Percentiles rank a stretch among this genome's conserved stretches.
Evolutionary conservation across 306 rosid species (phyloP).

Genomic region (Geum urbanum): DNA sequence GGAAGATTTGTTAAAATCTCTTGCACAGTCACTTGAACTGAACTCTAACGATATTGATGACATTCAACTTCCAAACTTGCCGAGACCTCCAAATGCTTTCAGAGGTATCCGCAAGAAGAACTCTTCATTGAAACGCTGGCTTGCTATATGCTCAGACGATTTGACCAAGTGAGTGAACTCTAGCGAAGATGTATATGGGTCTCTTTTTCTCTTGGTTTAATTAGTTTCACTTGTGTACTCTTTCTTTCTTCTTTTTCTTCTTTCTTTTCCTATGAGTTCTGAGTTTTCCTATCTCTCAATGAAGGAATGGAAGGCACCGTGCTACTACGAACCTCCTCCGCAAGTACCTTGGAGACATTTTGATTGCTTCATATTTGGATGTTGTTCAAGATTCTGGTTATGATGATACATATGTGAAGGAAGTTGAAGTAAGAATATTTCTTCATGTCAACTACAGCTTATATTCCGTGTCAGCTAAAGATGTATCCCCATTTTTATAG

Average conservation of each 20-base stretch:
- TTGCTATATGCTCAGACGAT: slow-evolving; percentile 79
- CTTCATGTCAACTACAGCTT: not conserved
- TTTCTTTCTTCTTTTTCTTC: not conserved
- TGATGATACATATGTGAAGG: slow-evolving; percentile 66
- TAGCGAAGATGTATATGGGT: not conserved
- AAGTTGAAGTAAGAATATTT: slow-evolving; percentile 69
- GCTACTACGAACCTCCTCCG: slow-evolving; percentile 67
- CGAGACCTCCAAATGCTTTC: slow-evolving; percentile 71
- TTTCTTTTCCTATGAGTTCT: not conserved
- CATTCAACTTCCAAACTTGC: slow-evolving; percentile 66
- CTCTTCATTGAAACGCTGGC: slow-evolving; percentile 94
- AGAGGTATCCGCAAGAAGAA: slow-evolving; percentile 85
- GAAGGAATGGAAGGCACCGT: slow-evolving; percentile 67
- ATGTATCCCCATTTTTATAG: not conserved
- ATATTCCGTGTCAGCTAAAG: not conserved
- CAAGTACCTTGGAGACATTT: slow-evolving; percentile 87
- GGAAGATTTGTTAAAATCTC: slow-evolving; percentile 58
- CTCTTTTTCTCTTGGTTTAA: not conserved
- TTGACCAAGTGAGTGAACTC: slow-evolving; percentile 53
- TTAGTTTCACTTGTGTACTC: no score
- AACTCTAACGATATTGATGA: slow-evolving; percentile 50
- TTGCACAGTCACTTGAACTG: slow-evolving; percentile 44
- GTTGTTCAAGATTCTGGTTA: slow-evolving; percentile 83
- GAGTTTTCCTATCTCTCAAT: slow-evolving; percentile 24
- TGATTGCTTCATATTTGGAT: slow-evolving; percentile 80